Evolutionary conservation across 177 flowering plant genomes (phyloP), one percentile per base, ranked within the genome.

Genomic region (Vitis hybrid): DNA sequence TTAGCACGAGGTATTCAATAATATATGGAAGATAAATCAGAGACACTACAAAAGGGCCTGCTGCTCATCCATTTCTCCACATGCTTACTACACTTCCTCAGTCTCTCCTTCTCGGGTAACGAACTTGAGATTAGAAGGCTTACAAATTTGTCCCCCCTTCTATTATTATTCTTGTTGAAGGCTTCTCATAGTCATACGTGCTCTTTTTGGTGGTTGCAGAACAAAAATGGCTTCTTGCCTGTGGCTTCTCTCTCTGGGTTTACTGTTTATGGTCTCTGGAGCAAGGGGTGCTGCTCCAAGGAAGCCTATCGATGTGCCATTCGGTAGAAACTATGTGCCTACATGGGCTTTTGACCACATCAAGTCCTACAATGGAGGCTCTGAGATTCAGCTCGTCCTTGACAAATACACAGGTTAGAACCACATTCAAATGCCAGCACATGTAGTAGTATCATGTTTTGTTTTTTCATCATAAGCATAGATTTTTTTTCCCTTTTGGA

Each of bases 281-380:
- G 58, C 75, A 60, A 76, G 72, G 78, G 81, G 68, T n/a, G 79
- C 77, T 64, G 3, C 79, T 3, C 86, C 83, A 19, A 74, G 76
- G 33, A 75, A 48, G 71, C 73, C 84, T 5, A 73, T 75, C 0
- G 65, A 48, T 51, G 86, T 83, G 49, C 78, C 83, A 10, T 83
- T 83, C 48, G 77, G 78, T 5, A 68, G 82, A 57, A 81, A 83
- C 77, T 83, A 83, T 26, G 73, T 22, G 8, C 86, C 86, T 5
- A 83, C 87, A 2, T 83, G 87, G 85, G 84, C 87, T 63, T 76
- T 76, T 68, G 83, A 81, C 65, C 87, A 83, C 74, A 79, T 81
- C 45, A 81, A 77, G 80, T 77, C 81, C 80, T 73, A 75, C 76
- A 79, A 76, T 75, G 83, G 81, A 10, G 84, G 84, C 48, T 59